Conservation (phyloP, 2,329 filamentous ascomycete species). For the Penicillium griseofulvum region DNA sequence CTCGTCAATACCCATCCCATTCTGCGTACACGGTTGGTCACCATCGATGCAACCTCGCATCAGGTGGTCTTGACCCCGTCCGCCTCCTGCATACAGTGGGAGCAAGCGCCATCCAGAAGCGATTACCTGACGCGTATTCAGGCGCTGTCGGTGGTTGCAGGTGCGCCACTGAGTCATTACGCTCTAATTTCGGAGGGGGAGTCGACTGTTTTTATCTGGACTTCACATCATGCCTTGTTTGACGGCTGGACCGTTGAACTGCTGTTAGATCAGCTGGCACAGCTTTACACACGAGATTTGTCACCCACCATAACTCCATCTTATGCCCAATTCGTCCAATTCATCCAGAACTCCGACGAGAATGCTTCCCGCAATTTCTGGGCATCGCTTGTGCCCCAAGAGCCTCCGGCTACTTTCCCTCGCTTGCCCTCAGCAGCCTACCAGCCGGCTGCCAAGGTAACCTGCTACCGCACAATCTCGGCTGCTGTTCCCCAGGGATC, state of each 20-base stretch:
- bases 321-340: slow-evolving; percentile 20
- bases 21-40: background rate
- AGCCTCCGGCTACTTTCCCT: slow-evolving; percentile 9
- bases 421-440: slow-evolving; percentile 1
- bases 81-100: background rate
- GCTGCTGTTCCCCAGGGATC: slow-evolving; percentile 20
- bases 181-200: background rate
- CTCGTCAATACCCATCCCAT: background rate
- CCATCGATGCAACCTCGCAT: background rate
- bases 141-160: background rate
- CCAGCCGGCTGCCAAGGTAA: background rate
- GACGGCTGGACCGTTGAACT: slow-evolving; percentile 31
- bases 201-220: slow-evolving; percentile 34
- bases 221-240: slow-evolving; percentile 45
- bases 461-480: background rate
- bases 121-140: background rate
- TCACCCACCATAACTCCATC: background rate
- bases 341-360: slow-evolving; percentile 12
- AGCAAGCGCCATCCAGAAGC: background rate
- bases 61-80: background rate
- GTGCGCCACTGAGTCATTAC: background rate
- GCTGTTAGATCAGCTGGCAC: background rate
- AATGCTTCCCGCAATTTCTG: slow-evolving; percentile 11
- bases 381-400: slow-evolving; percentile 1
- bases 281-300: background rate